Conservation (phyloP, 805 yeast genomes). For the Yamadazyma insecticola region DNA sequence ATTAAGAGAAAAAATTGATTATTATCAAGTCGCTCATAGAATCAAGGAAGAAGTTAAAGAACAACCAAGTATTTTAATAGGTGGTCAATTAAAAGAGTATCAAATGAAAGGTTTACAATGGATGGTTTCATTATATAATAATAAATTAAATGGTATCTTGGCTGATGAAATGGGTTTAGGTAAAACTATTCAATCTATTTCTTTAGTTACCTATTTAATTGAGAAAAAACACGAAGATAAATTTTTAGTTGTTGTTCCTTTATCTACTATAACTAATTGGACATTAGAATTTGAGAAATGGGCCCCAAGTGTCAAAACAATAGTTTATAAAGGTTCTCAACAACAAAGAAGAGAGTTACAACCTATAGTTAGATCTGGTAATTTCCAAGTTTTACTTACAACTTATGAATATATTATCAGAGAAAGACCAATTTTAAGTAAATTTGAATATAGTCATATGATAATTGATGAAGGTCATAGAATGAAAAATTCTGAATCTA, state of each 20-base stretch:
- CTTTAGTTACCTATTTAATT: slow-evolving; percentile 64
- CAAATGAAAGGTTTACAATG: slow-evolving; percentile 62
- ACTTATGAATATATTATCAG: slow-evolving; percentile 79
- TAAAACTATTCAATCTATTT: slow-evolving; percentile 72
- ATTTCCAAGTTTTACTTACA: slow-evolving; percentile 72
- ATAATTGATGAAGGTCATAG: slow-evolving; percentile 89
- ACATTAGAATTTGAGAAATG: slow-evolving; percentile 80
- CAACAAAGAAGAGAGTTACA: slow-evolving; percentile 64
- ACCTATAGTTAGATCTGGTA: slow-evolving; percentile 58
- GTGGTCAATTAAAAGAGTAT: slow-evolving; percentile 77
- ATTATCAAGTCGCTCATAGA: slow-evolving; percentile 78
- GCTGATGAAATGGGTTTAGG: slow-evolving; percentile 71
- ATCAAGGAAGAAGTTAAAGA: slow-evolving; percentile 60
- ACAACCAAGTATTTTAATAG: slow-evolving; percentile 68
- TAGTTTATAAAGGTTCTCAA: slow-evolving; percentile 77
- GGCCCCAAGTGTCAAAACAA: slow-evolving; percentile 75
- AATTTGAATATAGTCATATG: slow-evolving; percentile 79
- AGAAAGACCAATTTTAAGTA: slow-evolving; percentile 66
- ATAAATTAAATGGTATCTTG: slow-evolving; percentile 57
- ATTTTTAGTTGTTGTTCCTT: slow-evolving; percentile 75
- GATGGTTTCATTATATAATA: slow-evolving; percentile 62
- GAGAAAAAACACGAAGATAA: slow-evolving; percentile 68
- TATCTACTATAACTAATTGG: slow-evolving; percentile 84
- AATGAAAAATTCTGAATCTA: slow-evolving; percentile 76
- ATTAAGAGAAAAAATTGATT: slow-evolving; percentile 63